Evolutionary conservation across 805 yeast genomes (phyloP), one percentile per base, ranked within the genome.

Genomic region (Candida alai): DNA sequence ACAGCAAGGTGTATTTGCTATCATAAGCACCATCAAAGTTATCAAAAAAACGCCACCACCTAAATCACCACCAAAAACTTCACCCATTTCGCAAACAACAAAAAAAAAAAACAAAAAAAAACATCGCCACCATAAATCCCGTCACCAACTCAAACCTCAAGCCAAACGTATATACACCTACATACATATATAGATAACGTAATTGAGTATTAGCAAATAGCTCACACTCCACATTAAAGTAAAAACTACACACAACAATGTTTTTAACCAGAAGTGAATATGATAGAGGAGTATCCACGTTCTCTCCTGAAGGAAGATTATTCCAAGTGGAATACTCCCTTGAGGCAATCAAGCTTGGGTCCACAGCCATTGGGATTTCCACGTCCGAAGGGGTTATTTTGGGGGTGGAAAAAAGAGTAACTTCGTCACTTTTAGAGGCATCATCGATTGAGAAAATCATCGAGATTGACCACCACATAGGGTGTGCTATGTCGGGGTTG

Each of bases 231-330:
- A 9, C 9, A 21, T 9, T n/a, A 21, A 21, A 9, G n/a, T 10
- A 9, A 21, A 21, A 9, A 21, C 11, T 14, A 26, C 29, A 26
- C 29, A n/a, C 17, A n/a, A 12, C 5, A 19, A 93, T 93, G 99
- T 93, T 93, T 65, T 75, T 93, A 48, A 93, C 99, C n/a, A 84
- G 99, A 80, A 84, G 95, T 66, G 99, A 93, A 71, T 93, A 93
- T 62, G 99, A 93, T 59, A 84, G 99, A 62, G 99, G 98, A 44
- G 98, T 93, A 32, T 84, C 94, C 54, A 94, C 99, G 6, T 93
- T 94, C 61, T 89, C 97, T 2, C 99, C 99, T 17, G 98, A 94
- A 60, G 99, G 99, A 17, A 84, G 99, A 57, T 69, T 93, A 42
- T 93, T 93, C 68, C 98, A 93, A 65, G 98, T 93, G 28, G 98